Conservation (phyloP, 2,329 filamentous ascomycete genomes). For the Colletotrichum sp. region DNA sequence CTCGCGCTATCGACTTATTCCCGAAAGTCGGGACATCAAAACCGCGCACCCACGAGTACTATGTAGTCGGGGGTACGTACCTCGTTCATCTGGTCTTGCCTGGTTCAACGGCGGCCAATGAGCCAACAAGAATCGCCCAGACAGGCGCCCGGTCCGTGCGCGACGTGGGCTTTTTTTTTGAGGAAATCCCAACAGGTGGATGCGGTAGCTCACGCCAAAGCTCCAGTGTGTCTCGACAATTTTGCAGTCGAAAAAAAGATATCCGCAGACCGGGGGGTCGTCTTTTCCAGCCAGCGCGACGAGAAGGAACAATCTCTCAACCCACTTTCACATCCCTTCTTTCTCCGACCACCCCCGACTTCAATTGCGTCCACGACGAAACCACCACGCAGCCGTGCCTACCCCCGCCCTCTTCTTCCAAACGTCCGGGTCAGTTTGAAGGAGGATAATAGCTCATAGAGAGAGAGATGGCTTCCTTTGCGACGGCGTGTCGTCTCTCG, state of each 20-base stretch:
- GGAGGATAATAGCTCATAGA: not conserved
- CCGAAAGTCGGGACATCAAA: not conserved
- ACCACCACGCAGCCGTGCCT: not conserved
- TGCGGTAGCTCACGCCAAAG: conserved; percentile 12
- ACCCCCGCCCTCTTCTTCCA: not conserved
- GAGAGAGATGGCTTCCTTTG: conserved; percentile 68
- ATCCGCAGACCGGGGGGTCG: not conserved
- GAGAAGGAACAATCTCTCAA: not conserved
- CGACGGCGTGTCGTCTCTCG: conserved; percentile 68
- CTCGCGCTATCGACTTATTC: not conserved
- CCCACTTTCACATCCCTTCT: conserved; percentile 14
- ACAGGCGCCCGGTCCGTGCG: not conserved
- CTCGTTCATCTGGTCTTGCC: not conserved
- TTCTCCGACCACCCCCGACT: conserved; percentile 1
- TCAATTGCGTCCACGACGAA: not conserved
- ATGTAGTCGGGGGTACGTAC: not conserved
- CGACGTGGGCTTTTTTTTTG: not conserved
- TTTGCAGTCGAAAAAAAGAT: not conserved
- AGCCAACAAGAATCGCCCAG: not conserved
- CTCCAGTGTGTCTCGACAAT: conserved; percentile 9
- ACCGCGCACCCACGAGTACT: not conserved
- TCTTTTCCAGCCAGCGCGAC: not conserved
- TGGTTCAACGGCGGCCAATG: not conserved
- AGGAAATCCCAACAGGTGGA: conserved; percentile 18
- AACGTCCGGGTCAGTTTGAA: not conserved